Percentiles rank a stretch among this genome's conserved stretches.
phyloP scores from a whole-genome alignment of 805 yeast genomes.

The Ogataea pini region DNA sequence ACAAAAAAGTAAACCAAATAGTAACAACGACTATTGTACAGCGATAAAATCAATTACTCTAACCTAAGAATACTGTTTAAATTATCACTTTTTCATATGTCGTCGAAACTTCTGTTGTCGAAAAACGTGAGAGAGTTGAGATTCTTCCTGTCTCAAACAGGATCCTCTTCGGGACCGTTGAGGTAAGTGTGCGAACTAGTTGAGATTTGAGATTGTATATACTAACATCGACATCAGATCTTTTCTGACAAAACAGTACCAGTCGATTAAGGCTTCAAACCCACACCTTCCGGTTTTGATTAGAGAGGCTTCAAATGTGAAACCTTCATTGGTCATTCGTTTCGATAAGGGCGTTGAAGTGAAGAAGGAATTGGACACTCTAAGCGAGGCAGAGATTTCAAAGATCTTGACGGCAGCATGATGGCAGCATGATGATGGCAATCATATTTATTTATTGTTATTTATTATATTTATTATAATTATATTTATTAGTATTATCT shows the following conservation, averaged over 20 bases:
- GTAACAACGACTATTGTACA: too few relatives aligned
- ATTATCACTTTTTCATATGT: too few relatives aligned
- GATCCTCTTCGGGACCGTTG: conserved; percentile 66
- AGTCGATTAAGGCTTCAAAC: conserved; percentile 60
- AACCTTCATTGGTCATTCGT: conserved; percentile 76
- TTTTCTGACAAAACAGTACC: conserved; percentile 64
- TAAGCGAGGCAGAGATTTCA: conserved; percentile 47
- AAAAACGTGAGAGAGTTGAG: conserved; percentile 73
- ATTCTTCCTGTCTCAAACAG: conserved; percentile 79
- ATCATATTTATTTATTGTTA: background rate
- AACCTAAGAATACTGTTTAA: too few relatives aligned
- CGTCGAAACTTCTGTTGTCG: conserved; percentile 37
- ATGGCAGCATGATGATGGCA: too few relatives aligned
- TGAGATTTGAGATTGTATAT: too few relatives aligned
- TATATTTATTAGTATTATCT: too few relatives aligned
- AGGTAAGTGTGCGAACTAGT: conserved; percentile 39
- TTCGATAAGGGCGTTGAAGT: conserved; percentile 58
- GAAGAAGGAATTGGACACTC: conserved; percentile 49
- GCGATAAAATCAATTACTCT: too few relatives aligned
- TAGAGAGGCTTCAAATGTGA: conserved; percentile 73
- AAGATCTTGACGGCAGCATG: conserved; percentile 28
- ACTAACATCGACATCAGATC: conserved; percentile 39
- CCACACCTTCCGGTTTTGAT: conserved; percentile 72
- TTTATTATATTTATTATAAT: too few relatives aligned
- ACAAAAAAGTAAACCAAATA: background rate